phyloP scores from a whole-genome alignment of 2,329 filamentous ascomycete genomes.

The Penicillium concentricum region DNA sequence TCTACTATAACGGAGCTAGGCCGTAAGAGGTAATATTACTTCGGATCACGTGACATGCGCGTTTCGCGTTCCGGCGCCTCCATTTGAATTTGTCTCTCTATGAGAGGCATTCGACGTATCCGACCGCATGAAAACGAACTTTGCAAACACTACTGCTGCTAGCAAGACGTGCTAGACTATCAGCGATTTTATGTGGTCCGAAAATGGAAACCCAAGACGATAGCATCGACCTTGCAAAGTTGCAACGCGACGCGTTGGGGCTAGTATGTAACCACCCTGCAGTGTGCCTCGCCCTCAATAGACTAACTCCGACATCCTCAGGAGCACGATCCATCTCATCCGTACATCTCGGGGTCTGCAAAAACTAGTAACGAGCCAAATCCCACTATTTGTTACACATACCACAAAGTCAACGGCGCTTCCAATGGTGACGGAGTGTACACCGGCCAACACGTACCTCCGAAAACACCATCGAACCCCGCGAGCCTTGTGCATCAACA shows the following conservation, averaged over 20 bases:
- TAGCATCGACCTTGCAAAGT: conserved; percentile 41
- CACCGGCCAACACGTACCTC: conserved; percentile 8
- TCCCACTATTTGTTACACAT: background rate
- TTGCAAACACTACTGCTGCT: too few relatives aligned
- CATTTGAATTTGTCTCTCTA: background rate
- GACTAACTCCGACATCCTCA: conserved; percentile 29
- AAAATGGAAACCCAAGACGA: conserved; percentile 22
- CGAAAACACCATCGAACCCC: conserved; percentile 12
- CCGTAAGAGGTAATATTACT: conserved; percentile 29
- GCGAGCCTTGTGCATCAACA: conserved; percentile 8
- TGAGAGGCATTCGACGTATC: background rate
- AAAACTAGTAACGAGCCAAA: conserved; percentile 6
- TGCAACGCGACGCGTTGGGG: conserved; percentile 44
- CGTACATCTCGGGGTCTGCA: conserved; percentile 12
- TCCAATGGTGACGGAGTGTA: conserved; percentile 1
- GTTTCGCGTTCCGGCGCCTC: conserved; percentile 16
- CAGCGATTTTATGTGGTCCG: background rate
- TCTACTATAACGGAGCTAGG: conserved; percentile 8
- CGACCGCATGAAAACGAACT: background rate
- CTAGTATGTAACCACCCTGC: conserved; percentile 36
- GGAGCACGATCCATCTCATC: conserved; percentile 31
- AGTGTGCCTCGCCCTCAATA: conserved; percentile 28
- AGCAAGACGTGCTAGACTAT: background rate
- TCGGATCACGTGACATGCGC: conserved; percentile 32
- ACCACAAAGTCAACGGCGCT: background rate